Evolutionary conservation across 495 filamentous ascomycete genomes (phyloP), one percentile per base, ranked within the genome.

Genomic region (Daldinia decipiens): DNA sequence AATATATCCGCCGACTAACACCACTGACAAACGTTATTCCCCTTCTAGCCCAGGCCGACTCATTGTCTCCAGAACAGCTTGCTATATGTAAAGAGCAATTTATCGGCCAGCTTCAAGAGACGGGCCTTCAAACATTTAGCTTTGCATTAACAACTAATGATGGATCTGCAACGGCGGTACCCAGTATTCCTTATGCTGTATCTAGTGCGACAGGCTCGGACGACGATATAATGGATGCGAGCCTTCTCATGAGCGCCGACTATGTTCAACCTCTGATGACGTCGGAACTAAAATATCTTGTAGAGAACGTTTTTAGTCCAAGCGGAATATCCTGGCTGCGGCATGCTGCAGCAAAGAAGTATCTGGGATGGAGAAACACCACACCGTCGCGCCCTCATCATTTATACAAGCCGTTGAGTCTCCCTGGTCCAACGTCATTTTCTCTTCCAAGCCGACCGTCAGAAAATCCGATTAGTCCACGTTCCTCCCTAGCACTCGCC

Each of bases 161-260:
- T 54, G 71, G 68, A 7, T 59, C 26, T 11, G 27, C 39, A 8
- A 38, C 45, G 13, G 65, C 69, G n/a, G 70, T 68, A 45, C 79
- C 73, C 26, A 73, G 74, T 67, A 69, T 80, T 70, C 89, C 93
- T 7, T 97, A 91, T 77, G 89, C 93, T 7, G 86, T 97, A 43
- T 98, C 96, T 24, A 96, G 92, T 19, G 87, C 87, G 12, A 85
- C 89, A 39, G 88, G 87, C 11, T 87, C 87, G 55, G 94, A 99
- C 77, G 81, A 90, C 56, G 94, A 97, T 24, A 90, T 85, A 51
- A 97, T 99, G 93, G 95, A 99, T 74, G 95, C 95, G 29, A 96
- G 92, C 73, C 87, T 95, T 0, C 84, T 99, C 13, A 99, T 99
- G 95, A 93, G 88, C 52, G 89, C 96, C 3, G 92, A 95, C 71